Percentiles rank a stretch among this genome's conserved stretches.
Evolutionary conservation across 192 early-diverging fungal species (phyloP).

Genomic region (Coemansia sp.): DNA sequence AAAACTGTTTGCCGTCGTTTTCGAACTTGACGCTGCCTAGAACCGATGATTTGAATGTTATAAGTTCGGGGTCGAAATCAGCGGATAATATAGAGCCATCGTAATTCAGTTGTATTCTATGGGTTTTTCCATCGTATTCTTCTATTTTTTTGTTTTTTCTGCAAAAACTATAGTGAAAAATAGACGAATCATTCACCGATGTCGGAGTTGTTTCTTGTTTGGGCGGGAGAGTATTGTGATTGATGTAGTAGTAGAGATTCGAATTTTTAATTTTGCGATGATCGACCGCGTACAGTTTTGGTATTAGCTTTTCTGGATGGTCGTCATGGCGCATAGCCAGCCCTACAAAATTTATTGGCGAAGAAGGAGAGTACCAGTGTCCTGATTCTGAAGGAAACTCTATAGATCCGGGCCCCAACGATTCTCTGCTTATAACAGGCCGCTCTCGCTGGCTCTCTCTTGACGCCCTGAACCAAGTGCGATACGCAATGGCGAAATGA

Average conservation of each 20-base stretch:
- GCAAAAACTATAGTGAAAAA: slow-evolving; percentile 4
- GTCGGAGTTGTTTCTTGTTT: background rate
- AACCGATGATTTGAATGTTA: slow-evolving; percentile 7
- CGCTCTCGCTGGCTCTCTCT: slow-evolving; percentile 6
- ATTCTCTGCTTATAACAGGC: slow-evolving; percentile 4
- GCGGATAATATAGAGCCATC: slow-evolving; percentile 11
- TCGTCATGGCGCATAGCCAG: slow-evolving; percentile 17
- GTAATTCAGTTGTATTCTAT: slow-evolving; percentile 9
- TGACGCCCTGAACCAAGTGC: no score
- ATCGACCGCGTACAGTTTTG: slow-evolving; percentile 11
- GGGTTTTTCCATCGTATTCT: slow-evolving; percentile 8
- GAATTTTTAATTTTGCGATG: slow-evolving; percentile 16
- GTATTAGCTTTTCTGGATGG: slow-evolving; percentile 20
- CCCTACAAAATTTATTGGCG: slow-evolving; percentile 12
- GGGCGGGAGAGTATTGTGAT: background rate
- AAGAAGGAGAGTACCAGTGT: slow-evolving; percentile 17
- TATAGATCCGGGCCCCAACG: slow-evolving; percentile 9
- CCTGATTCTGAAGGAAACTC: slow-evolving; percentile 19
- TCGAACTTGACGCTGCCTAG: background rate
- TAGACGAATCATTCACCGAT: background rate
- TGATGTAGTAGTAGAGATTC: slow-evolving; percentile 10
- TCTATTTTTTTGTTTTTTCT: slow-evolving; percentile 9
- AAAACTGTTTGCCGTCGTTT: no score
- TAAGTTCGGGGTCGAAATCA: slow-evolving; percentile 6
- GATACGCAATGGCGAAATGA: no score